Evolutionary conservation across 768 basidiomycete species (phyloP).

Genomic region (Phylloporus arenicola): DNA sequence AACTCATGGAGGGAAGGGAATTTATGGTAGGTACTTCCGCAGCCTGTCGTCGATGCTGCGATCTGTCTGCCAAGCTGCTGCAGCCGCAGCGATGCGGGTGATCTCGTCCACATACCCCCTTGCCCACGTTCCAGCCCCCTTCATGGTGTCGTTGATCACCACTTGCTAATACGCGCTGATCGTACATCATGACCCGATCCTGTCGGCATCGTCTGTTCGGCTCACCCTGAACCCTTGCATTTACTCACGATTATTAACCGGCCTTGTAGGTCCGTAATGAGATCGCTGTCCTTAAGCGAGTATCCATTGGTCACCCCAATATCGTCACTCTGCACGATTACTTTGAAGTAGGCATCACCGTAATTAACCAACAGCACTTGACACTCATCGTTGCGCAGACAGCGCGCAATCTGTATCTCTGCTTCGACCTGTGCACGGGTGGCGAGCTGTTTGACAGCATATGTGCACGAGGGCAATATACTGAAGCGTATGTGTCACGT

Average conservation of each 20-base stretch:
- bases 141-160: slow-evolving; percentile 7
- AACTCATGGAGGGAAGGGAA: slow-evolving; percentile 96
- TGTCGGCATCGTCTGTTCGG: not conserved
- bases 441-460: slow-evolving; percentile 99
- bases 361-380: not conserved
- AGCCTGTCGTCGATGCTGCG: slow-evolving; percentile 6
- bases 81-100: slow-evolving; percentile 1
- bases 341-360: slow-evolving; percentile 62
- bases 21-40: slow-evolving; percentile 69
- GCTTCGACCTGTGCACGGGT: slow-evolving; percentile 94
- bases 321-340: slow-evolving; percentile 95
- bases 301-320: slow-evolving; percentile 85
- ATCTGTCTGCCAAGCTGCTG: slow-evolving; percentile 1
- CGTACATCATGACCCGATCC: slow-evolving; percentile 2
- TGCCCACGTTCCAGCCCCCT: slow-evolving; percentile 2
- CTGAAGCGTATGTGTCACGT: slow-evolving; percentile 67
- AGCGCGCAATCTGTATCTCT: slow-evolving; percentile 87
- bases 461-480: slow-evolving; percentile 95
- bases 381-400: slow-evolving; percentile 44
- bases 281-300: slow-evolving; percentile 88
- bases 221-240: slow-evolving; percentile 14
- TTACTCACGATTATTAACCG: slow-evolving; percentile 7
- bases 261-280: slow-evolving; percentile 83
- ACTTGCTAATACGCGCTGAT: slow-evolving; percentile 10
- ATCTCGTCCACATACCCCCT: slow-evolving; percentile 1